Evolutionary conservation across 768 basidiomycete genomes (phyloP), one percentile per base, ranked within the genome.

Genomic region (Amanita pseudoporphyria): DNA sequence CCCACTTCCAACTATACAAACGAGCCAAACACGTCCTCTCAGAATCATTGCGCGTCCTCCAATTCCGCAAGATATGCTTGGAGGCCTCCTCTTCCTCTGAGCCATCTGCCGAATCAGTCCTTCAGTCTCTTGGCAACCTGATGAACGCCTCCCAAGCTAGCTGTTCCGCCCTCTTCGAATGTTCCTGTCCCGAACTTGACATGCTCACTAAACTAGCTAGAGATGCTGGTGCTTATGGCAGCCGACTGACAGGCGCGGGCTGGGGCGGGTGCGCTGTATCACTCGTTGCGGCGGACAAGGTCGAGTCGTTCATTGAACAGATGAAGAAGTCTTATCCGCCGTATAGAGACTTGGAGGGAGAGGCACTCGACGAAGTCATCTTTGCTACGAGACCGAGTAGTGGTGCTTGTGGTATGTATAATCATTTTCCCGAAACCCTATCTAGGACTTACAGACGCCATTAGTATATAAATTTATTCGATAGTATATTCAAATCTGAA

Each of bases 231-330:
- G 87, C 89, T 3, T 76, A 81, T 55, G 92, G 91, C 5, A 82
- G 82, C 55, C 76, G 91, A 21, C 69, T 92, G n/a, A 94, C 92
- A 16, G 88, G 88, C 82, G 90, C 90, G 0, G 90, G 89, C 3
- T 95, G 90, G 90, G 92, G 92, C 32, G 91, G 91, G 5, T 92
- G 89, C 58, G 86, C 85, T n/a, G n/a, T n/a, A n/a, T n/a, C n/a
- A n/a, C n/a, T n/a, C n/a, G n/a, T n/a, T n/a, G n/a, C n/a, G n/a
- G 82, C 84, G 58, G 63, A 68, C 16, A 58, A 76, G 38, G 85
- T 87, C 2, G 71, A 75, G 0, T 53, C 57, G 6, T 93, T 94
- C 62, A 82, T 91, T 39, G 59, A 67, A 53, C 70, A 71, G 54
- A 67, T 93, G 14, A 76, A 70, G 58, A 66, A 66, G n/a, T 66